Evolutionary conservation across 305 asterid genomes (phyloP), one percentile per base, ranked within the genome.

Genomic region (Ilex paraguariensis): DNA sequence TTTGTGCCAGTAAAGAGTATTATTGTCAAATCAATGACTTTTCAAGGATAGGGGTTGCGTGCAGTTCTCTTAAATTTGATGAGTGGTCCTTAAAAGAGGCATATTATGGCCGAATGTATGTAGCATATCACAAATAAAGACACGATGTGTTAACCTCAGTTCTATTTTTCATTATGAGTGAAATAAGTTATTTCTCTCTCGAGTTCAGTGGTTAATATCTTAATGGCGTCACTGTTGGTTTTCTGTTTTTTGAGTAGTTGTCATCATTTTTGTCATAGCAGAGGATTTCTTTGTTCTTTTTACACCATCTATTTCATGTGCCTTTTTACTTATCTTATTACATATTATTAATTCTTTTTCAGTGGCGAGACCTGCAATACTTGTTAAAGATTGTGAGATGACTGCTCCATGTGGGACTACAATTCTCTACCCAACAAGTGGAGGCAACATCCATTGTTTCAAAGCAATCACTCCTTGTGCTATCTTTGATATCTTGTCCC

Each of bases 391-490:
- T 70, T 71, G 91, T 66, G 96, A 87, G 57, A 83, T 90, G 99
- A 68, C 44, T 15, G 95, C 91, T 67, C 99, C 97, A 16, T 86
- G 92, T 59, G 95, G 74, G 61, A 85, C 99, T 11, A 93, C 99
- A 10, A 36, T 84, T 73, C 97, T 93, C 49, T 87, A 86, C 65
- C 99, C 99, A 53, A 82, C 77, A 14, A 73, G 79, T 60, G 99
- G 97, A 62, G 99, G 99, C 60, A 90, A 93, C 73, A 86, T 93
- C 78, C 99, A 93, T 68, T 84, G 84, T 82, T 93, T 93, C 82
- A 84, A 76, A 79, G 99, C 99, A n/a, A 74, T 86, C 58, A 84
- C 89, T 63, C 99, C 97, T 16, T 93, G 99, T 56, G 99, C 99
- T 40, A 77, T 93, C 70, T 87, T 93, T 53, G 99, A 93, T 76